These are phyloP conservation scores for Pelargonium cotyledonis DNA, from an alignment of 441 rosid species.

Conservation along the genomic window DNA sequence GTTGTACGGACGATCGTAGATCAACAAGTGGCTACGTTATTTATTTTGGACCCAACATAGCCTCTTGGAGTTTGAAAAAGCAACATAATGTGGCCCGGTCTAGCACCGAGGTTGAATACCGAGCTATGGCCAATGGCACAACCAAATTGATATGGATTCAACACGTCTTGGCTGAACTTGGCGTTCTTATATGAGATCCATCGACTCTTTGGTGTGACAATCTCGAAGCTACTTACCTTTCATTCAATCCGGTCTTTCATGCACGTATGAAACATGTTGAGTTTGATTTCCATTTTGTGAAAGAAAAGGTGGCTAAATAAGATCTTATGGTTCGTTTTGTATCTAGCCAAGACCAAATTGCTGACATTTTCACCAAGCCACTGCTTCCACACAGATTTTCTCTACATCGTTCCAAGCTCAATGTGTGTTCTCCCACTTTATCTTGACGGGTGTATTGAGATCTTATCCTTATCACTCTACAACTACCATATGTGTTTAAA, in stretches of 20 bases:
- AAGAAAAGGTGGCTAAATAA: neutral
- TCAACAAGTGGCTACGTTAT: neutral
- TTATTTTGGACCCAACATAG: neutral
- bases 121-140: neutral
- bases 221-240: neutral
- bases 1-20: neutral
- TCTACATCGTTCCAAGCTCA: neutral
- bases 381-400: neutral
- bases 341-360: neutral
- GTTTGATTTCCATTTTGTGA: neutral
- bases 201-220: neutral
- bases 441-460: no score
- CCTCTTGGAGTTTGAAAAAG: neutral
- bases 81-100: neutral
- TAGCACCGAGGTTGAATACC: no score
- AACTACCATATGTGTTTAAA: no score
- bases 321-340: neutral
- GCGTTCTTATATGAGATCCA: neutral
- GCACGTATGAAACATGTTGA: neutral
- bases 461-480: no score
- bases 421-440: no score
- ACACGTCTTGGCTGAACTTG: neutral
- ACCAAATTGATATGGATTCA: neutral
- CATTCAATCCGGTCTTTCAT: neutral
- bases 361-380: neutral